Percentiles rank a stretch among this genome's conserved stretches.
Conservation (phyloP, 1,284 basidiomycete species). For the Sporisorium sorghi region DNA sequence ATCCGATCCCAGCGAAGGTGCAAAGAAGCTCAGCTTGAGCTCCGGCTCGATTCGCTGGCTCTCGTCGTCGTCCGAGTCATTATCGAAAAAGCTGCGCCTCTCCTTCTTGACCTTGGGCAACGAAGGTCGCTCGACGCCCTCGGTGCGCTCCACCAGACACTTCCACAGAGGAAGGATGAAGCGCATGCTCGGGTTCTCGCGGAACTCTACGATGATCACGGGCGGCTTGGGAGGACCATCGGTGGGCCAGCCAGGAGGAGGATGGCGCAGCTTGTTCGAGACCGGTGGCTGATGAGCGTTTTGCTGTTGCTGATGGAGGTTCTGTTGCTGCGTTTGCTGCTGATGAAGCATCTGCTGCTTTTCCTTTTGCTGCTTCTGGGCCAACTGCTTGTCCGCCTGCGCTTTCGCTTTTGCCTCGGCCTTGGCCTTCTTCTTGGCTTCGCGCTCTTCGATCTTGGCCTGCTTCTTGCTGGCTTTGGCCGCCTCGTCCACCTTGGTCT, state of each 20-base stretch:
- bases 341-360: slow-evolving; percentile 35
- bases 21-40: slow-evolving; percentile 58
- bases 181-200: slow-evolving; percentile 64
- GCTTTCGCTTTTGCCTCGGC: slow-evolving; percentile 52
- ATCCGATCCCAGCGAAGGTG: slow-evolving; percentile 59
- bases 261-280: slow-evolving; percentile 44
- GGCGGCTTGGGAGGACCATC: slow-evolving; percentile 59
- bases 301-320: slow-evolving; percentile 20
- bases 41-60: slow-evolving; percentile 43
- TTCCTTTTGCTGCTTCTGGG: slow-evolving; percentile 42
- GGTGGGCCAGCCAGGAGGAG: slow-evolving; percentile 53
- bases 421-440: slow-evolving; percentile 54
- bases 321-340: slow-evolving; percentile 14
- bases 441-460: slow-evolving; percentile 52
- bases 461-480: slow-evolving; percentile 51
- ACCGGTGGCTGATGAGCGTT: slow-evolving; percentile 17
- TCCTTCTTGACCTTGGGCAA: slow-evolving; percentile 50
- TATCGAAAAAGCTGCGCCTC: slow-evolving; percentile 50
- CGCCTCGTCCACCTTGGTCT: slow-evolving; percentile 48
- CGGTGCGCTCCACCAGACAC: slow-evolving; percentile 57
- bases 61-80: slow-evolving; percentile 52
- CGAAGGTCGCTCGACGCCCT: slow-evolving; percentile 45
- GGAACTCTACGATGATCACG: slow-evolving; percentile 65
- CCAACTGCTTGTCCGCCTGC: slow-evolving; percentile 35
- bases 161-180: slow-evolving; percentile 67